Evolutionary conservation across 257 asterid genomes (phyloP).

Genomic region (Schizonepeta tenuifolia): DNA sequence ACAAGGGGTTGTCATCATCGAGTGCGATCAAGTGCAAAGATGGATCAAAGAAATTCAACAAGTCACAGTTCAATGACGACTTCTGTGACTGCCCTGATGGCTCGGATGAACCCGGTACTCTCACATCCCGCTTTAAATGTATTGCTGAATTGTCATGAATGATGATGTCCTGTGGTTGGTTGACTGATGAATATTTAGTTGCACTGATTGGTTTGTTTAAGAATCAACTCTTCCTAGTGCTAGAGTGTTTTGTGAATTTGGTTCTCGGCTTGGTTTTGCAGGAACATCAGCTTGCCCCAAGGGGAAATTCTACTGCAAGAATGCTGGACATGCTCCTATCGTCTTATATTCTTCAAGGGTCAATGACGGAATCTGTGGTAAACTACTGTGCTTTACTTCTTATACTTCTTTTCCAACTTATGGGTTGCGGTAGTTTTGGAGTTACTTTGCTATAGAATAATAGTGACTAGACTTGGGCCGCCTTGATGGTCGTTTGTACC

Average conservation of each 20-base stretch:
- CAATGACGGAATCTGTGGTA: conserved; percentile 96
- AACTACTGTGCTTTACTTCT: conserved; percentile 14
- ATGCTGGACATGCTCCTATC: conserved; percentile 77
- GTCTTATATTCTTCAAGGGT: conserved; percentile 81
- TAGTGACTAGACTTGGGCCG: not conserved
- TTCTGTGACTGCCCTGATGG: conserved; percentile 97
- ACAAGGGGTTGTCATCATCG: conserved; percentile 49
- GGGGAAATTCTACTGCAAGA: conserved; percentile 86
- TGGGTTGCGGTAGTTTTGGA: conserved; percentile 5
- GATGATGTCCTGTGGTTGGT: not conserved
- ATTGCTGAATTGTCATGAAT: not conserved
- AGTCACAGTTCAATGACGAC: conserved; percentile 87
- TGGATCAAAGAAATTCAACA: conserved; percentile 68
- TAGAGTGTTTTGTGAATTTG: conserved; percentile 10
- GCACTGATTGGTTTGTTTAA: conserved; percentile 1
- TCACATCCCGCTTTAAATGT: not conserved
- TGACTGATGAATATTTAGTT: not conserved
- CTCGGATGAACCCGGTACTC: conserved; percentile 96
- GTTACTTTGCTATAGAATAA: not conserved
- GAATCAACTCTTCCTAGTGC: not conserved
- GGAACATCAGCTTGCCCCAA: conserved; percentile 98
- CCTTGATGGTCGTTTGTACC: not conserved
- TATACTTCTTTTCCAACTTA: not conserved
- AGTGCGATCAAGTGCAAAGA: conserved; percentile 77
- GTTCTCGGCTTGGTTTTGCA: conserved; percentile 46